Base-by-base conservation (phyloP, 2,329 filamentous ascomycete species). In the Ophiostoma montium region DNA sequence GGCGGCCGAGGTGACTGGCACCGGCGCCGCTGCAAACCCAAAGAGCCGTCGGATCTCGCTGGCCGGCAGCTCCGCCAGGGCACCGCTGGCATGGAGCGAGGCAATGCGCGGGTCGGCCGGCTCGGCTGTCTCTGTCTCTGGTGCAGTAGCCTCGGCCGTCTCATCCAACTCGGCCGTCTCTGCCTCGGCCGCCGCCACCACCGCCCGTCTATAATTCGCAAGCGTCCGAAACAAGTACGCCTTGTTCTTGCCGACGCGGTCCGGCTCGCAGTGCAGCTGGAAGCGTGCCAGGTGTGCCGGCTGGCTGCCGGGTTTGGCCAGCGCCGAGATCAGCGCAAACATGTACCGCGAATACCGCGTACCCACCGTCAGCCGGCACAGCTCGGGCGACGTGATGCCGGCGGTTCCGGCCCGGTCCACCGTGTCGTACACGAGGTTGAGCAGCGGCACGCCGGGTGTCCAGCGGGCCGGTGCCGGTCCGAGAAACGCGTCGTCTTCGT, bases 271-370 rank as follows among this genome's bases (percentile, higher is more conserved):
- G 33, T 54, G 59, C 21, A 70, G 60, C 48, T 65, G 62, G 30
- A 70, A 64, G 18, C 66, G 62, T 30, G 60, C 56, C 35, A 71
- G 57, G 46, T 69, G 63, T 13, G 56, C 43, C 16, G 68, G 68
- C 50, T 71, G 67, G n/a, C 58, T 57, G 32, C 64, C 59, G 5
- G 57, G 56, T 33, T 58, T 56, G 53, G 66, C 57, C 41, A 64
- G 52, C 47, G 59, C 60, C 3, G 56, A 55, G 38, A 65, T 51
- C 33, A 60, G 56, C 35, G 57, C 61, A 35, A 60, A 61, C 33
- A 67, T 58, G 50, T 65, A 65, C 7, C 64, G 61, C 3, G 59
- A 57, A 52, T 67, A 67, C 7, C 59, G 57, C 39, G 60, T 58
- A 27, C 64, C 65, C 6, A 66, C 57, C 1, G 64, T 64, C 7